Evolutionary conservation across 2,329 filamentous ascomycete species (phyloP).

Genomic region (Sporothrix protearum): DNA sequence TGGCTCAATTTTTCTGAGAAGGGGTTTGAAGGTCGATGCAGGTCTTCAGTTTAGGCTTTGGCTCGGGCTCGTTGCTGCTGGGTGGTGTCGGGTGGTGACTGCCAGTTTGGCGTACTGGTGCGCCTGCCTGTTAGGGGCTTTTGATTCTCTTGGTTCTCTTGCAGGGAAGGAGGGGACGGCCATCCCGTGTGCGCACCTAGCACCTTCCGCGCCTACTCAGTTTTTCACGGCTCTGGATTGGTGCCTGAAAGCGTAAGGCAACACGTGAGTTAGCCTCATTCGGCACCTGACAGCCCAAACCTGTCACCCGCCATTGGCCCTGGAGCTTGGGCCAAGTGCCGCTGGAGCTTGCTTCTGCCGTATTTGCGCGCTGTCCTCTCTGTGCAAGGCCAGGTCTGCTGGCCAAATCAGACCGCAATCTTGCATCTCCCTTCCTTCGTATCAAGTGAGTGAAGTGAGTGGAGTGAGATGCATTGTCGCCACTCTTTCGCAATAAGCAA

Average conservation of each 20-base stretch:
- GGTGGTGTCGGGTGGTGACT: neutral
- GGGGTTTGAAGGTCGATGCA: conserved; percentile 20
- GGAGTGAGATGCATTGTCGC: no score
- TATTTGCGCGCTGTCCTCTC: neutral
- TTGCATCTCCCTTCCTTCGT: neutral
- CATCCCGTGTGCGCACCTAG: neutral
- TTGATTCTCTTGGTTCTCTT: no score
- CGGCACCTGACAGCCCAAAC: neutral
- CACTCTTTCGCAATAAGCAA: no score
- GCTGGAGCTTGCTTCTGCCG: neutral
- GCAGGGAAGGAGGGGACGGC: neutral
- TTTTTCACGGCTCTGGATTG: neutral
- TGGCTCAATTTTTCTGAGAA: conserved; percentile 24
- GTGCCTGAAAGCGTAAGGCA: neutral
- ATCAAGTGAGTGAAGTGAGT: neutral
- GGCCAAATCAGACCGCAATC: neutral
- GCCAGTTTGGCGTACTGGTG: neutral
- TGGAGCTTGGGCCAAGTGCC: conserved; percentile 12
- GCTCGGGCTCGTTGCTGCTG: neutral
- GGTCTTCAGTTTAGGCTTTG: neutral
- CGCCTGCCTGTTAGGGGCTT: neutral
- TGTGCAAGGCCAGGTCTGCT: neutral
- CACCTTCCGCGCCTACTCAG: neutral
- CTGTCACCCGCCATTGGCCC: conserved; percentile 10
- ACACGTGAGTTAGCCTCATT: neutral